phyloP scores from a whole-genome alignment of 2,329 filamentous ascomycete genomes.

The Aspergillus persii region DNA sequence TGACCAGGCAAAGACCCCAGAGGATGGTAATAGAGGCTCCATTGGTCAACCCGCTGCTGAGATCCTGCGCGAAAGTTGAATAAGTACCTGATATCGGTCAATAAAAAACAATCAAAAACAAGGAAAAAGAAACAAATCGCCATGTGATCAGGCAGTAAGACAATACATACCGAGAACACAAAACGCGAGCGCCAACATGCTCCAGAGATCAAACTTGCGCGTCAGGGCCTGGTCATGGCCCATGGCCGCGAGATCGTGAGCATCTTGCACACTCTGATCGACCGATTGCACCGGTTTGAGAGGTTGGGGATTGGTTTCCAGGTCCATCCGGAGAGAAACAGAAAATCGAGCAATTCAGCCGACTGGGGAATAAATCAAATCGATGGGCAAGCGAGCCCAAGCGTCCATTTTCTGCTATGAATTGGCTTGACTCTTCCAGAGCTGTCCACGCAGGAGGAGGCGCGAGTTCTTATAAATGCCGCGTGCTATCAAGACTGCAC shows the following conservation, averaged over 20 bases:
- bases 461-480: background rate
- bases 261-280: constrained; percentile 41
- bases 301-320: constrained; percentile 24
- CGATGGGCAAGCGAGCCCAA: constrained; percentile 13
- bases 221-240: constrained; percentile 45
- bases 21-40: constrained; percentile 67
- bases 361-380: constrained; percentile 21
- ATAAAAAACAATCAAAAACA: background rate
- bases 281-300: constrained; percentile 29
- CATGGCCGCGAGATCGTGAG: constrained; percentile 40
- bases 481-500: background rate
- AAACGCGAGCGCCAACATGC: constrained; percentile 58
- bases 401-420: constrained; percentile 27
- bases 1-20: constrained; percentile 67
- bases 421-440: background rate
- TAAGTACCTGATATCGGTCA: constrained; percentile 45
- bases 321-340: constrained; percentile 23
- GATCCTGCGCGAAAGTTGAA: constrained; percentile 56
- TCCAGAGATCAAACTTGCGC: constrained; percentile 54
- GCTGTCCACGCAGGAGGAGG: background rate
- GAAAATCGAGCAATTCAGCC: constrained; percentile 20
- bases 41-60: constrained; percentile 53
- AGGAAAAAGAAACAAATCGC: no score
- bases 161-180: constrained; percentile 47
- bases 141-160: background rate